Evolutionary conservation across 106 monocot species (phyloP).

Genomic region (Dendrobium nobile): DNA sequence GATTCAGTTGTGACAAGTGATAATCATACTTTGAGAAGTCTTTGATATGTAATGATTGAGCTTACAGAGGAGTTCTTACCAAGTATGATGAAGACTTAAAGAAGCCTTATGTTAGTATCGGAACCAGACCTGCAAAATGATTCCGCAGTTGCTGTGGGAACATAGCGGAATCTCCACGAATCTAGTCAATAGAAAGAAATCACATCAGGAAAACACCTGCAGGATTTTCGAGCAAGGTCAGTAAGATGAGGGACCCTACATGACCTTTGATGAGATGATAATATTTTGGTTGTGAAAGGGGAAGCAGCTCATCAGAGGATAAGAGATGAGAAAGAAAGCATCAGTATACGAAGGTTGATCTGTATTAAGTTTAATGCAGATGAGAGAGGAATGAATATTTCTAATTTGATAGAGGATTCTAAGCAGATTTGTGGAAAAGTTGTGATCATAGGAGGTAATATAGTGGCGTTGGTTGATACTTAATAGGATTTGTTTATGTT

Average conservation of each 20-base stretch:
- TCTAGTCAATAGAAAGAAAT: conserved; percentile 28
- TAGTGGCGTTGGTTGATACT: too few species aligned
- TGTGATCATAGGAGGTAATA: background rate
- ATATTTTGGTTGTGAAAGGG: conserved; percentile 62
- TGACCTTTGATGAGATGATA: conserved; percentile 92
- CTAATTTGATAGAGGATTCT: background rate
- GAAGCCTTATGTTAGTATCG: conserved; percentile 30
- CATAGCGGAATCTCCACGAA: conserved; percentile 57
- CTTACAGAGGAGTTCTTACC: conserved; percentile 36
- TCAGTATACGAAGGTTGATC: conserved; percentile 32
- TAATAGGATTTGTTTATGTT: background rate
- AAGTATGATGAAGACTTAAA: conserved; percentile 52
- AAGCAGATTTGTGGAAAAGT: background rate
- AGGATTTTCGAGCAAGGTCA: conserved; percentile 23
- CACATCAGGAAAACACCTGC: conserved; percentile 49
- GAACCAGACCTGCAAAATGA: conserved; percentile 80
- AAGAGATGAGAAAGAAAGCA: conserved; percentile 33
- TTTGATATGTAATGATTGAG: conserved; percentile 44
- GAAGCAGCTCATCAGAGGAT: conserved; percentile 32
- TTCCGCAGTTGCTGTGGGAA: conserved; percentile 71
- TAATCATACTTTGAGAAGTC: conserved; percentile 39
- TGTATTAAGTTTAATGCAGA: conserved; percentile 28
- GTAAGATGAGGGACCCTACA: conserved; percentile 48
- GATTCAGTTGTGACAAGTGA: conserved; percentile 38
- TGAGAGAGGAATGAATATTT: background rate